phyloP scores from a whole-genome alignment of 768 basidiomycete species.

The Ramaria sp. region DNA sequence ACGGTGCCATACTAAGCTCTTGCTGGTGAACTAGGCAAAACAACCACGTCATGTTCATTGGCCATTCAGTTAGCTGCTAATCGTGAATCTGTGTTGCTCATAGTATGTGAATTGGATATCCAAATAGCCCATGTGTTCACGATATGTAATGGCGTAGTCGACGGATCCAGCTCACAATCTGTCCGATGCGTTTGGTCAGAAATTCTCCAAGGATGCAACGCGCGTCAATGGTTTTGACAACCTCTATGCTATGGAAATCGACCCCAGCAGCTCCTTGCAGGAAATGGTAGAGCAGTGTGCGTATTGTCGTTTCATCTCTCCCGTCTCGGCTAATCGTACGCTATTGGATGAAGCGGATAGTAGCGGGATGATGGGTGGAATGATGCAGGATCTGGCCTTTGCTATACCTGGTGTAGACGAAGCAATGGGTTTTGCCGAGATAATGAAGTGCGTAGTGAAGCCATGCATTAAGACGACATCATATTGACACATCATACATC shows the following conservation, averaged over 20 bases:
- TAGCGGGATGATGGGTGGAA: slow-evolving; percentile 93
- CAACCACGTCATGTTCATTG: slow-evolving; percentile 93
- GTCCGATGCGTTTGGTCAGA: slow-evolving; percentile 96
- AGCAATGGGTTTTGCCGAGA: slow-evolving; percentile 99
- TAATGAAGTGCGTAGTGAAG: slow-evolving; percentile 78
- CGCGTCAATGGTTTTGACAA: slow-evolving; percentile 97
- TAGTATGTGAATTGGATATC: slow-evolving; percentile 45
- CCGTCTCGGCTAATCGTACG: background rate
- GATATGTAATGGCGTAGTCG: slow-evolving; percentile 42
- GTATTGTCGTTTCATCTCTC: slow-evolving; percentile 16
- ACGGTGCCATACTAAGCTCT: background rate
- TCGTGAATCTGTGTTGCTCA: slow-evolving; percentile 93
- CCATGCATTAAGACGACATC: background rate
- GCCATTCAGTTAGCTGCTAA: slow-evolving; percentile 90
- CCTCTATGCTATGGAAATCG: slow-evolving; percentile 98
- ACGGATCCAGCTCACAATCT: slow-evolving; percentile 99
- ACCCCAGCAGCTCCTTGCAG: slow-evolving; percentile 94
- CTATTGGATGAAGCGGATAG: slow-evolving; percentile 50
- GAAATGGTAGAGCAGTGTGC: slow-evolving; percentile 98
- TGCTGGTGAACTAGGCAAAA: slow-evolving; percentile 58
- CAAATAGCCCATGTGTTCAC: background rate
- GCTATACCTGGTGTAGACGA: slow-evolving; percentile 99
- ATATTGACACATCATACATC: background rate
- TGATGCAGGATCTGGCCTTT: slow-evolving; percentile 99
- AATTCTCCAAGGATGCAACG: slow-evolving; percentile 98